Evolutionary conservation across 352 stramenopile genomes (phyloP).

Genomic region (Phytophthora citrophthora): DNA sequence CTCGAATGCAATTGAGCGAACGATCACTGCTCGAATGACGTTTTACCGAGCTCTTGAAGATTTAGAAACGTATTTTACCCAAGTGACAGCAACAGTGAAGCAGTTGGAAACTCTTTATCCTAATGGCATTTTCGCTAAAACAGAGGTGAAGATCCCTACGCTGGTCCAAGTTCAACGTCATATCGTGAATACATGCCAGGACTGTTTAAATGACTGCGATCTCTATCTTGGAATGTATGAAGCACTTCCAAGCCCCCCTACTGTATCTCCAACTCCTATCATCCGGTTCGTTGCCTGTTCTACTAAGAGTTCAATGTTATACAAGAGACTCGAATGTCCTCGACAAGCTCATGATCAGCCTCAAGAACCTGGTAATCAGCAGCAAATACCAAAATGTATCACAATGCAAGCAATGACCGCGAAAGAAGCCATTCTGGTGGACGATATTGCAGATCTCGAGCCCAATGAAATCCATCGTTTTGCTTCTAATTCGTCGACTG

Average conservation of each 20-base stretch:
- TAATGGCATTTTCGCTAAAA: background rate
- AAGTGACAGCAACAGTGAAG: constrained; percentile 32
- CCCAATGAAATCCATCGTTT: constrained; percentile 34
- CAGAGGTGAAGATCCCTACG: constrained; percentile 47
- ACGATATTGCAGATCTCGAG: constrained; percentile 38
- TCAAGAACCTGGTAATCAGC: constrained; percentile 13
- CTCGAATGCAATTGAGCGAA: constrained; percentile 52
- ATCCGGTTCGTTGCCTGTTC: constrained; percentile 62
- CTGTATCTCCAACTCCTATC: constrained; percentile 31
- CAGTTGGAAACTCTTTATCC: constrained; percentile 25
- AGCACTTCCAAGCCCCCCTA: constrained; percentile 44
- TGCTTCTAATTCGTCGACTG: constrained; percentile 26
- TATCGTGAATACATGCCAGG: constrained; percentile 57
- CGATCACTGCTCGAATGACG: constrained; percentile 62
- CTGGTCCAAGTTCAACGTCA: constrained; percentile 68
- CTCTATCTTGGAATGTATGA: constrained; percentile 77
- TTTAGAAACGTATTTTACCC: constrained; percentile 49
- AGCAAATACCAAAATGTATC: constrained; percentile 8
- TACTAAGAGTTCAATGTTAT: constrained; percentile 55
- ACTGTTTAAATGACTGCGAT: constrained; percentile 72
- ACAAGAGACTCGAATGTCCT: constrained; percentile 33
- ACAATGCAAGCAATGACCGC: constrained; percentile 47
- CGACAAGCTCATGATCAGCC: background rate
- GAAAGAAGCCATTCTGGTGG: constrained; percentile 37
- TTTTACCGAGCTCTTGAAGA: constrained; percentile 45